These are phyloP conservation scores for Helotiales sp. DNA, from an alignment of 2,329 filamentous ascomycete genomes.

Conservation along the genomic window DNA sequence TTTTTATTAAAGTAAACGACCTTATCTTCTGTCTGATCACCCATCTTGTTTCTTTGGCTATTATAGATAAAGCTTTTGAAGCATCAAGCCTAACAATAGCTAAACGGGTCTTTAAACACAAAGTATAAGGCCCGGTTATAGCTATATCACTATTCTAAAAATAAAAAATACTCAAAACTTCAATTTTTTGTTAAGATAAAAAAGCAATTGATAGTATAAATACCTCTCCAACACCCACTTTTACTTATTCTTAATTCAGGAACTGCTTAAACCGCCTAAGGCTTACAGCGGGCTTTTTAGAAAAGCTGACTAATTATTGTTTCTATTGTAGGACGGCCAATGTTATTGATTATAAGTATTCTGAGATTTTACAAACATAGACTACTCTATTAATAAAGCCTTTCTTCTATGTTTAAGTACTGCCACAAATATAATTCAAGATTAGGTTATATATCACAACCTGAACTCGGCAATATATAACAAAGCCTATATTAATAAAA, in stretches of 20 bases:
- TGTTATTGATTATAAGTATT: slow-evolving; percentile 31
- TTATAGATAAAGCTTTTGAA: slow-evolving; percentile 27
- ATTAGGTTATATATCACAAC: too few relatives aligned
- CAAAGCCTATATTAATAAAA: slow-evolving; percentile 29
- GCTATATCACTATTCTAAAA: slow-evolving; percentile 25
- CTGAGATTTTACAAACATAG: background rate
- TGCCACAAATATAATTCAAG: too few relatives aligned
- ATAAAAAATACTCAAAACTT: slow-evolving; percentile 26
- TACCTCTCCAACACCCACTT: too few relatives aligned
- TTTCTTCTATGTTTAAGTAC: too few relatives aligned
- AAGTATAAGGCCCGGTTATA: slow-evolving; percentile 19
- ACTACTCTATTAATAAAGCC: background rate
- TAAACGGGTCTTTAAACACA: slow-evolving; percentile 29
- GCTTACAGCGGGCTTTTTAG: slow-evolving; percentile 17
- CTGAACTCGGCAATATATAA: slow-evolving; percentile 31
- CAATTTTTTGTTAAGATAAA: slow-evolving; percentile 24
- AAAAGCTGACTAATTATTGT: slow-evolving; percentile 34
- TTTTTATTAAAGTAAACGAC: slow-evolving; percentile 31
- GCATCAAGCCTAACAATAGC: too few relatives aligned
- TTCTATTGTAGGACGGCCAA: slow-evolving; percentile 33
- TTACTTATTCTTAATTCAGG: too few relatives aligned
- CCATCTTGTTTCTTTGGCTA: slow-evolving; percentile 26
- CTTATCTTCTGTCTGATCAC: slow-evolving; percentile 32
- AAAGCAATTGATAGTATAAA: too few relatives aligned
- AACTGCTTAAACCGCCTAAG: slow-evolving; percentile 17